Base-by-base conservation (phyloP, 805 yeast species). In the Candida lessepsii region DNA sequence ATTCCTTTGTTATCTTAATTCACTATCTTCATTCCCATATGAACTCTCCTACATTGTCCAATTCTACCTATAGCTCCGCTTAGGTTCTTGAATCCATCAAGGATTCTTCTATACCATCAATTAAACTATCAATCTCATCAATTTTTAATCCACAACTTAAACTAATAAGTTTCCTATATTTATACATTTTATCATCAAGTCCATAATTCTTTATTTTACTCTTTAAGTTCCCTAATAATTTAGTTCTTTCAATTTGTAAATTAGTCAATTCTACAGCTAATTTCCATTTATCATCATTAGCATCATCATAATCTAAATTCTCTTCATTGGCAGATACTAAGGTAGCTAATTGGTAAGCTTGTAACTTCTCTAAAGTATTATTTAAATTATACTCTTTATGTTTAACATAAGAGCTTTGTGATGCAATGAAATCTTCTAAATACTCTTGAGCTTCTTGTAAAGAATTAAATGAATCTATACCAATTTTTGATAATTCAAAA, bases 141-240 rank as follows among this genome's bases (percentile, higher is more conserved):
- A 81, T 73, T 36, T 81, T 78, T 40, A 88, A 71, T 2, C 87
- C 95, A 57, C 95, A 85, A 35, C 87, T 77, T 34, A 80, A 65
- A 17, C 91, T 77, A 30, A 93, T 81, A 45, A 91, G 70, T 53
- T 80, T 80, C 47, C 95, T 73, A 66, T 91, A 84, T 57, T 87
- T 88, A 52, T 76, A 78, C 63, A 83, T 80, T 49, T 75, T 78
- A 17, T 69, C 64, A 40, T 75, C 78, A 46, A 74, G 66, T 45
- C 62, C 78, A 58, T 42, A 75, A 58, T 48, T 47, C 37, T 59
- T 65, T 28, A 73, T 59, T 24, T 67, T 50, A 10, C 73, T 68
- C 7, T 81, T 74, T 11, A 86, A 73, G 37, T 71, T 69, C 39
- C 70, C 66, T 15, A 75, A 50, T 31, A 69, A 51, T 10, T 56